Percentiles rank a stretch among this genome's conserved stretches.
phyloP scores from a whole-genome alignment of 441 rosid genomes.

The Mallotus japonicus region DNA sequence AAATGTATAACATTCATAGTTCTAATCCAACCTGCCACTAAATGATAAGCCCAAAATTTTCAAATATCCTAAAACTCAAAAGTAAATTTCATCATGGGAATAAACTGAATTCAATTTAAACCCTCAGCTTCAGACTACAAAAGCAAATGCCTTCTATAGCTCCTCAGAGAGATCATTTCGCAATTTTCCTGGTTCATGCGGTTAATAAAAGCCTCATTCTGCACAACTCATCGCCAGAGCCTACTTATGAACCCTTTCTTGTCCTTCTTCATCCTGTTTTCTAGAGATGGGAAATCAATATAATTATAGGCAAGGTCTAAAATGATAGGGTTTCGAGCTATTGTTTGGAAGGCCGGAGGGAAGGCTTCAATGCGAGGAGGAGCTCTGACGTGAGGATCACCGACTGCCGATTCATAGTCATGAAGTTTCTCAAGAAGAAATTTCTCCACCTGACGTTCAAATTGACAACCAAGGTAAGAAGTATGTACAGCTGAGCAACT shows the following conservation, averaged over 20 bases:
- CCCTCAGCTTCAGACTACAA: conserved; percentile 12
- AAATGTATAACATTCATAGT: background rate
- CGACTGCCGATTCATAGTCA: conserved; percentile 71
- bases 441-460: conserved; percentile 58
- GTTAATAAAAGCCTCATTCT: background rate
- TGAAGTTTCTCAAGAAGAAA: conserved; percentile 79
- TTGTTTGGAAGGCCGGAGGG: conserved; percentile 73
- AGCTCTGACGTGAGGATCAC: conserved; percentile 60
- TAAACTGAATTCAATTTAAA: background rate
- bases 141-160: conserved; percentile 1
- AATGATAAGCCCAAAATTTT: background rate
- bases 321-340: conserved; percentile 81
- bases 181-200: background rate
- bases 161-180: background rate
- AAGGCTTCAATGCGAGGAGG: conserved; percentile 68
- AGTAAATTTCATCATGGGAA: background rate
- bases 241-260: conserved; percentile 77
- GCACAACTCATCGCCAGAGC: conserved; percentile 50
- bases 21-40: background rate
- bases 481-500: background rate
- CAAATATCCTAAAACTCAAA: conserved; percentile 5
- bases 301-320: conserved; percentile 67
- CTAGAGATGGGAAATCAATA: conserved; percentile 79
- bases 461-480: background rate
- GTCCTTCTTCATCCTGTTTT: conserved; percentile 80